Base-by-base conservation (phyloP, 176 grass and related monocot species). In the Lolium perenne region DNA sequence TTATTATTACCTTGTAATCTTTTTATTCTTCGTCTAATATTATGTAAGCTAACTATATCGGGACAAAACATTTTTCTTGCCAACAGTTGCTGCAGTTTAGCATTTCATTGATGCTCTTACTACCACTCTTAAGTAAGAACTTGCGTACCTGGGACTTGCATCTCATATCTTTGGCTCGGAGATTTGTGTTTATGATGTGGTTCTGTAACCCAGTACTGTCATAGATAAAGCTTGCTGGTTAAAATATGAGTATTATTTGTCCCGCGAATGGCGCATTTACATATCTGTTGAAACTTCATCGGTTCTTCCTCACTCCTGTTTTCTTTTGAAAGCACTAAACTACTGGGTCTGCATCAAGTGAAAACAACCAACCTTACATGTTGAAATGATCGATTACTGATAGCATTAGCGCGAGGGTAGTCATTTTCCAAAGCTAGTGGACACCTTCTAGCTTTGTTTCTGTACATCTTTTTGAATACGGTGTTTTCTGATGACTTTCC, bases 1-100 rank as follows among this genome's bases (percentile, higher is more conserved):
- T 76, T 88, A 71, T 85, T 77, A 43, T 76, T 38, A 2, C 47
- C 23, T 38, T 72, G 75, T 67, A 91, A 13, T 38, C 6, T 16
- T 77, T 50, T 49, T 74, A 49, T 25, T 29, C 75, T 22, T 8
- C 14, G 14, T 74, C 16, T 74, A n/a, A 18, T 80, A 55, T 51
- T 21, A 67, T 51, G 15, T 57, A 84, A 61, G 73, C 57, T 60
- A 80, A 61, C 66, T 29, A 29, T 71, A 47, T 43, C 14, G 0
- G 41, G 16, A 60, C 26, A 25, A 83, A 60, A 47, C 10, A 0
- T 35, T 17, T 51, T 53, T 49, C 71, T 21, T 68, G 25, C 40
- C 9, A 4, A 62, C 10, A 21, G 8, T 43, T 61, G 1, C 41
- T 84, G 67, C 14, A 51, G 57, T 15, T 16, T 62, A 74, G 66